These are phyloP conservation scores for Fusarium citri DNA, from an alignment of 2,329 filamentous ascomycete genomes.

Conservation along the genomic window DNA sequence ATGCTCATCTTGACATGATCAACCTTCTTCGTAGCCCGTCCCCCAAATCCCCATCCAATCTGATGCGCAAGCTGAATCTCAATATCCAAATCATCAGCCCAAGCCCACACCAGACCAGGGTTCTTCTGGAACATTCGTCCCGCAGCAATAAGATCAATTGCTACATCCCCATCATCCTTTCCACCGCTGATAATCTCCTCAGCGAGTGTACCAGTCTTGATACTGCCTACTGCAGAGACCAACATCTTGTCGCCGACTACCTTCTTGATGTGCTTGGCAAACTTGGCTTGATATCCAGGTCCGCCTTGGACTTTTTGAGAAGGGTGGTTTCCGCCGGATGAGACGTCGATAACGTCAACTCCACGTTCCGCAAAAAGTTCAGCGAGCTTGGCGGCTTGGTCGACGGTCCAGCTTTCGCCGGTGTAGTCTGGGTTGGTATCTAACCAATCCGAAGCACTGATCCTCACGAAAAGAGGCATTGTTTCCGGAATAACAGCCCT, in stretches of 20 bases:
- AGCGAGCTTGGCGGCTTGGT: constrained; percentile 73
- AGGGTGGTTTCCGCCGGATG: constrained; percentile 72
- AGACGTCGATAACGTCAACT: constrained; percentile 81
- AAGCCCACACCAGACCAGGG: constrained; percentile 66
- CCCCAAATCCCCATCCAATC: constrained; percentile 67
- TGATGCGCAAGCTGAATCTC: constrained; percentile 62
- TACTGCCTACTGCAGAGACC: constrained; percentile 62
- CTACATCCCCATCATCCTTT: constrained; percentile 49
- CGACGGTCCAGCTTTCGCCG: constrained; percentile 73
- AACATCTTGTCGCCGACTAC: constrained; percentile 71
- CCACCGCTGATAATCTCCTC: constrained; percentile 59
- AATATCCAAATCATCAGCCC: constrained; percentile 65
- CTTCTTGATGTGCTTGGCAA: constrained; percentile 77
- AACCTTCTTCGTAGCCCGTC: constrained; percentile 46
- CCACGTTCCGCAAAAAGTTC: constrained; percentile 71
- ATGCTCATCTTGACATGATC: constrained; percentile 20
- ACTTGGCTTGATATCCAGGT: constrained; percentile 77
- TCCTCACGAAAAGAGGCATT: constrained; percentile 79
- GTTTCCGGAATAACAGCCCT: constrained; percentile 71
- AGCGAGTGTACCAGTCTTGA: constrained; percentile 58
- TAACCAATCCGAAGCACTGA: constrained; percentile 82
- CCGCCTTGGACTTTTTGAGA: constrained; percentile 67
- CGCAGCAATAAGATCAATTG: constrained; percentile 58
- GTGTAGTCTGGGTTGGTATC: constrained; percentile 66
- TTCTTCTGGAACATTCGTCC: constrained; percentile 70